phyloP scores from a whole-genome alignment of 2,329 filamentous ascomycete genomes.

The Verticillium alfalfae region DNA sequence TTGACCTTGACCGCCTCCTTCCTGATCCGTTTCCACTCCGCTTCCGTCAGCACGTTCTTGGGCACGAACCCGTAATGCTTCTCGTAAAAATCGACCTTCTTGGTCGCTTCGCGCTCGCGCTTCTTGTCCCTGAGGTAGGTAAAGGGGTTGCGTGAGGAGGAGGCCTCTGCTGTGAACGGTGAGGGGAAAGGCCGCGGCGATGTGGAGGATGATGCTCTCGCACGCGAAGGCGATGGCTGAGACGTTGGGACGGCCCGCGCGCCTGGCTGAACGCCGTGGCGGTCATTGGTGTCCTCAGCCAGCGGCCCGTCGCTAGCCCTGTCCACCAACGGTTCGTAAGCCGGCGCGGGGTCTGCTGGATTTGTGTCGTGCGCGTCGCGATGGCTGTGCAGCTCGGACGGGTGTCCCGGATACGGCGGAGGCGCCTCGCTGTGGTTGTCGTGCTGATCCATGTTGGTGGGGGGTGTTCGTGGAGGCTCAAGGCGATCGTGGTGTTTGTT shows the following conservation, averaged over 20 bases:
- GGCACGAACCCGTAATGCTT: conserved; percentile 13
- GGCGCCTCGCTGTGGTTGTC: not conserved
- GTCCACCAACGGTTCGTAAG: not conserved
- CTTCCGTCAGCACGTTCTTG: conserved; percentile 12
- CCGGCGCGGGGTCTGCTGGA: not conserved
- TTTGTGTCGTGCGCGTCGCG: not conserved
- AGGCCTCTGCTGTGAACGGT: no score
- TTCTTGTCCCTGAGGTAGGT: conserved; percentile 3
- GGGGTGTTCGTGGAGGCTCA: not conserved
- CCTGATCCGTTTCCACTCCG: conserved; percentile 8
- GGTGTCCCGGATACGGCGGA: not conserved
- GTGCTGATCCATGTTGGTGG: not conserved
- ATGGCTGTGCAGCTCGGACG: not conserved
- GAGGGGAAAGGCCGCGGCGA: not conserved
- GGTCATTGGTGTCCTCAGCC: not conserved
- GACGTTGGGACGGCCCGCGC: not conserved
- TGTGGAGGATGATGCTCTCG: not conserved
- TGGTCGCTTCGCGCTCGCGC: conserved; percentile 1
- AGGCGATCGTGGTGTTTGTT: not conserved
- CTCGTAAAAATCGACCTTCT: conserved; percentile 12
- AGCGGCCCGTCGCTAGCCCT: not conserved
- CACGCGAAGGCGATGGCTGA: not conserved
- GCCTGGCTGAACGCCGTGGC: not conserved
- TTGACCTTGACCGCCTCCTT: conserved; percentile 7
- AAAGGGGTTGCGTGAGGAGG: not conserved